Conservation (phyloP, 169 alveolate species). For the Plasmodium vivax region DNA sequence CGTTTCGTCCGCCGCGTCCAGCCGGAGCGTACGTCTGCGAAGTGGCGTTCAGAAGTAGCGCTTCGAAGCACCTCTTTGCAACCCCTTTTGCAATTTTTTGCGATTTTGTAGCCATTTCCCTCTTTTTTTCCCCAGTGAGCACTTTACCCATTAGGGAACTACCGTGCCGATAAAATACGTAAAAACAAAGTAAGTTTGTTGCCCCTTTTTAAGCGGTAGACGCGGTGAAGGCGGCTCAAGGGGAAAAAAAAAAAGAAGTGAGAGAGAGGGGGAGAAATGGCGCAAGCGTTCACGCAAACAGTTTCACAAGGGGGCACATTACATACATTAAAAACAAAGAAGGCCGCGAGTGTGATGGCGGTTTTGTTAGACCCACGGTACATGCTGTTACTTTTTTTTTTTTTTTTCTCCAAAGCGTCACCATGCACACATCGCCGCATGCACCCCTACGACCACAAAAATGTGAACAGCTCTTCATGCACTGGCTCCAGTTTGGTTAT, state of each 20-base stretch:
- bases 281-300: not conserved
- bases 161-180: not conserved
- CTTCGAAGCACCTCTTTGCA: not conserved
- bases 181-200: not conserved
- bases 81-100: not conserved
- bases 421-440: not conserved
- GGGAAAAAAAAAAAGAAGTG: not conserved
- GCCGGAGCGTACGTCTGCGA: not conserved
- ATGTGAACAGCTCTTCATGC: constrained; percentile 10
- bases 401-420: not conserved
- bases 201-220: not conserved
- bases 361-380: not conserved
- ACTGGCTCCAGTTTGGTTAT: not conserved
- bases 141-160: not conserved
- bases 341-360: not conserved
- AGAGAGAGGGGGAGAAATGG: not conserved
- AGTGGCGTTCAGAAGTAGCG: too few relatives aligned
- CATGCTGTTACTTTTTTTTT: not conserved
- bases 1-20: not conserved
- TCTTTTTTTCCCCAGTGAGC: not conserved
- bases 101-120: not conserved
- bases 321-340: not conserved
- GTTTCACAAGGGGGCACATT: not conserved
- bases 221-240: not conserved
- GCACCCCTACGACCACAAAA: constrained; percentile 48